phyloP scores from a whole-genome alignment of 2,329 filamentous ascomycete genomes.

The Botrytis hyacinthi region DNA sequence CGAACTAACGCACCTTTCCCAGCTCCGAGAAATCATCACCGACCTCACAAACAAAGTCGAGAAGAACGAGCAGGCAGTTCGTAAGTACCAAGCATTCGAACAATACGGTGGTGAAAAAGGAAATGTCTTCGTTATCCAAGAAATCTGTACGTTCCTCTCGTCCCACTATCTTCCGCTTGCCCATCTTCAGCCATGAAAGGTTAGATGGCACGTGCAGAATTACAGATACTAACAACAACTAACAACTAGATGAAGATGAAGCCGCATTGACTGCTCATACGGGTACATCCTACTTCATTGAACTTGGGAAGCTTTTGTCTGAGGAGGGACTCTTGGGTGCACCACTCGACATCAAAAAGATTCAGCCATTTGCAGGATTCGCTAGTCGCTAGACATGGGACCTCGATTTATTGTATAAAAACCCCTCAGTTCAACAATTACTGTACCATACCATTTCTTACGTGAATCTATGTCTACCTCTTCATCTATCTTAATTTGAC shows the following conservation, averaged over 20 bases:
- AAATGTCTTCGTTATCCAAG: conserved; percentile 15
- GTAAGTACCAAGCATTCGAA: conserved; percentile 8
- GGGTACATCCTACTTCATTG: background rate
- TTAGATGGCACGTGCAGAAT: background rate
- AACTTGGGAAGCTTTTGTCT: background rate
- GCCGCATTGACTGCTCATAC: background rate
- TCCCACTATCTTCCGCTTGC: background rate
- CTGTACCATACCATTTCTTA: too few species aligned
- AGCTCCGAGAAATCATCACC: conserved; percentile 14
- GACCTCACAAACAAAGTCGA: background rate
- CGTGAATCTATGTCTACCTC: background rate
- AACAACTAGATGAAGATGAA: conserved; percentile 4
- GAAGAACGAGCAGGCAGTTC: background rate
- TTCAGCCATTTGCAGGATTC: conserved; percentile 9
- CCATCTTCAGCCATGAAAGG: background rate
- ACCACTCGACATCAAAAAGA: conserved; percentile 3
- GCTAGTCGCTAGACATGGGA: conserved; percentile 4
- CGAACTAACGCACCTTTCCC: background rate
- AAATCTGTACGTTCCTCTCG: conserved; percentile 8
- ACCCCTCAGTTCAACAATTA: background rate
- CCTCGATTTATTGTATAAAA: background rate
- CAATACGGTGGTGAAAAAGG: conserved; percentile 5
- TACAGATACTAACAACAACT: background rate
- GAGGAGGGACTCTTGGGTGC: conserved; percentile 9
- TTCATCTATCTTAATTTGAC: background rate